Conservation (phyloP, 768 basidiomycete genomes). For the Termitomyces heimii region DNA sequence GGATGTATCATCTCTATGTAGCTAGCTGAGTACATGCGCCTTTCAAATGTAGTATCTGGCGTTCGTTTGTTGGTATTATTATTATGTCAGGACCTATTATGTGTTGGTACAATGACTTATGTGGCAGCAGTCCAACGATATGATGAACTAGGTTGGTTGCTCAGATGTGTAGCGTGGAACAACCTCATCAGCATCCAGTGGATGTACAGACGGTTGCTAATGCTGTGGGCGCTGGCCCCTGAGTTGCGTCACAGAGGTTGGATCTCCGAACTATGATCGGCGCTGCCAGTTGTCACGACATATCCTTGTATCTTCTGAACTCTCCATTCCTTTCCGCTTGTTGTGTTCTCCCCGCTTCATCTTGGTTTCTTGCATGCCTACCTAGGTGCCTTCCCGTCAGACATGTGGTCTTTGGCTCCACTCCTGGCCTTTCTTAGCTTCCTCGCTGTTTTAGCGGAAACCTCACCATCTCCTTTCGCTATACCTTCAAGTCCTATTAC, state of each 20-base stretch:
- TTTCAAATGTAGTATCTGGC: constrained; percentile 15
- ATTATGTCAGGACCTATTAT: too few species aligned
- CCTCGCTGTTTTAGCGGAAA: constrained; percentile 11
- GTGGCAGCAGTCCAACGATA: neutral
- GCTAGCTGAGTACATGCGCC: constrained; percentile 16
- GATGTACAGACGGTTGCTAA: neutral
- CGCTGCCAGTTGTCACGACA: neutral
- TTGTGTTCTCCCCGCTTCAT: neutral
- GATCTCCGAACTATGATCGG: neutral
- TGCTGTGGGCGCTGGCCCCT: neutral
- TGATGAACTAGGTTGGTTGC: neutral
- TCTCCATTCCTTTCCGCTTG: neutral
- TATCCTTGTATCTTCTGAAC: neutral
- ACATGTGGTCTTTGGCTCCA: constrained; percentile 13
- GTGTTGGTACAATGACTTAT: too few species aligned
- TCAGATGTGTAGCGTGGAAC: neutral
- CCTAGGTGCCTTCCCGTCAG: neutral
- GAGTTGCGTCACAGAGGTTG: neutral
- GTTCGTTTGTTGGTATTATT: neutral
- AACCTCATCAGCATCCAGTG: neutral
- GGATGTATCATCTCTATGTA: constrained; percentile 31
- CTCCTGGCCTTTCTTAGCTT: constrained; percentile 2
- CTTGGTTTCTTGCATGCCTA: constrained; percentile 9
- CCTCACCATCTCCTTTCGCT: constrained; percentile 16
- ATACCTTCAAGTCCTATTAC: constrained; percentile 22